phyloP scores from a whole-genome alignment of 2,329 filamentous ascomycete genomes.

The Fusarium kyushuense region DNA sequence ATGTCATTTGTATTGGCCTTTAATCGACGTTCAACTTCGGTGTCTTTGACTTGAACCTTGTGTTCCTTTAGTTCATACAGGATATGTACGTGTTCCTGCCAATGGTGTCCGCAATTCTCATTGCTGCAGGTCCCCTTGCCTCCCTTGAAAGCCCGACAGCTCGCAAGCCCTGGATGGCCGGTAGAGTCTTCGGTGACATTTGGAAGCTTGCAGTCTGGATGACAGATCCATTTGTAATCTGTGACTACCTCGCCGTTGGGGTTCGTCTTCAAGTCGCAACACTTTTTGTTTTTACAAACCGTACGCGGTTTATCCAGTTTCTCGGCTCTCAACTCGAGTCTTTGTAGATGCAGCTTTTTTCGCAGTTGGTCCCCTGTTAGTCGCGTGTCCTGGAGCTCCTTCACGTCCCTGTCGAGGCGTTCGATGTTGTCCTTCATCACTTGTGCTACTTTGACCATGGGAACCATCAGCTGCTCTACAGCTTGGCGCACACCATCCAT shows the following conservation, averaged over 20 bases:
- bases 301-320: slow-evolving; percentile 21
- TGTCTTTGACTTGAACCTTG: slow-evolving; percentile 13
- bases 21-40: slow-evolving; percentile 10
- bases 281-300: slow-evolving; percentile 21
- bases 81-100: slow-evolving; percentile 31
- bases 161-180: slow-evolving; percentile 1
- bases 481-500: slow-evolving; percentile 29
- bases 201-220: slow-evolving; percentile 16
- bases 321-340: neutral
- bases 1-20: slow-evolving; percentile 9
- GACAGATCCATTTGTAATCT: slow-evolving; percentile 34
- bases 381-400: slow-evolving; percentile 9
- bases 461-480: slow-evolving; percentile 20
- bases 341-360: slow-evolving; percentile 13
- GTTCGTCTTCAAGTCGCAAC: slow-evolving; percentile 24
- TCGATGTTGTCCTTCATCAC: slow-evolving; percentile 19
- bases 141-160: slow-evolving; percentile 8
- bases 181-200: slow-evolving; percentile 12
- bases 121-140: neutral
- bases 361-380: neutral
- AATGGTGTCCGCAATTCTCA: slow-evolving; percentile 6
- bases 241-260: neutral
- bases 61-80: slow-evolving; percentile 13
- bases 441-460: slow-evolving; percentile 36
- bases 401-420: neutral